Percentiles rank a stretch among this genome's conserved stretches.
phyloP scores from a whole-genome alignment of 768 basidiomycete species.

The Rhizopogon sp. region DNA sequence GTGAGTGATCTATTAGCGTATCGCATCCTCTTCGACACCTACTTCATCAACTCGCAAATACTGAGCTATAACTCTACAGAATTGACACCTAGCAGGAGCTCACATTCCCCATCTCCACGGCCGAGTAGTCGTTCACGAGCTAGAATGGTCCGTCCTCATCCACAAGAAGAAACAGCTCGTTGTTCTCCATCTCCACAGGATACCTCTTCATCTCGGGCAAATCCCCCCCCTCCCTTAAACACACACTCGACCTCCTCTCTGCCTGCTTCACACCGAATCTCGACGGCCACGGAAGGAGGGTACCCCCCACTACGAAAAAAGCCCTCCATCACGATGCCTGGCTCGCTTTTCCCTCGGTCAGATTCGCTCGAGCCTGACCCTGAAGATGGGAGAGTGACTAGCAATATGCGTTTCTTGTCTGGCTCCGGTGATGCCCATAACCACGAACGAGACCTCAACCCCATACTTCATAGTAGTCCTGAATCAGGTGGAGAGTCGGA shows the following conservation, averaged over 20 bases:
- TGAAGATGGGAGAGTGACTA: neutral
- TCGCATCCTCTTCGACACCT: no score
- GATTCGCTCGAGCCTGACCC: conserved; percentile 52
- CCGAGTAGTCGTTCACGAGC: neutral
- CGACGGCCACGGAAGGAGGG: conserved; percentile 14
- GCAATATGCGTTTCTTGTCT: neutral
- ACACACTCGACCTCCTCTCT: neutral
- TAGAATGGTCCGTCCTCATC: neutral
- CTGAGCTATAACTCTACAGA: conserved; percentile 12
- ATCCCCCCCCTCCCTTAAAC: neutral
- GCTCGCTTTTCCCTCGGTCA: conserved; percentile 71
- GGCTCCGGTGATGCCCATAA: neutral
- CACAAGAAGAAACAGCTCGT: neutral
- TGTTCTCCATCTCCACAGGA: conserved; percentile 8
- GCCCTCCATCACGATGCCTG: conserved; percentile 68
- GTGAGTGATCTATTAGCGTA: conserved; percentile 7
- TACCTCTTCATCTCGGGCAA: conserved; percentile 11
- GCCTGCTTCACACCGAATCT: conserved; percentile 25
- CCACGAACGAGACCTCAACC: neutral
- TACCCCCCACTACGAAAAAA: conserved; percentile 15
- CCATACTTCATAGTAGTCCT: neutral
- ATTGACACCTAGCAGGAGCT: conserved; percentile 15
- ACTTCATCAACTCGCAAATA: neutral
- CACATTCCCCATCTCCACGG: conserved; percentile 16
- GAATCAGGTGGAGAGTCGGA: conserved; percentile 3